A percentile compares a stretch with the other conserved stretches of the same genome.
Evolutionary conservation across 2,329 filamentous ascomycete species (phyloP).

Genomic region (Ascochyta lentis): DNA sequence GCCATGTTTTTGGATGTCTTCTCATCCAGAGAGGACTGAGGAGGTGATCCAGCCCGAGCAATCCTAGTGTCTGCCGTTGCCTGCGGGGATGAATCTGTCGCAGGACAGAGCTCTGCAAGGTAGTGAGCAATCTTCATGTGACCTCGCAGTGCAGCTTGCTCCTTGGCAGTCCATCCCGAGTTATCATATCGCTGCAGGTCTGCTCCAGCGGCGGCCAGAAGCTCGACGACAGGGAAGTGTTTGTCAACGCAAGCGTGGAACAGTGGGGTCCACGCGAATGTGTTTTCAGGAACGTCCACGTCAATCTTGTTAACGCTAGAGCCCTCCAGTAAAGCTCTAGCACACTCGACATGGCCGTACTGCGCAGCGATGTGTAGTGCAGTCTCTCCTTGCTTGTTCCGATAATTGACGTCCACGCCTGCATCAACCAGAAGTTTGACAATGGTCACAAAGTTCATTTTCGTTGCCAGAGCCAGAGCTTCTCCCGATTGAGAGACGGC

Average conservation of each 20-base stretch:
- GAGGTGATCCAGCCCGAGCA: constrained; percentile 51
- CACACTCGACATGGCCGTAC: constrained; percentile 84
- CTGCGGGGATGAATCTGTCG: constrained; percentile 35
- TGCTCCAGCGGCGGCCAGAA: constrained; percentile 79
- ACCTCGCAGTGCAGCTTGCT: constrained; percentile 89
- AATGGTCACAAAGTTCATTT: constrained; percentile 83
- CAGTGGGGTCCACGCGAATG: constrained; percentile 93
- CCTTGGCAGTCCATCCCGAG: constrained; percentile 92
- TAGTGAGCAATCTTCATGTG: constrained; percentile 80
- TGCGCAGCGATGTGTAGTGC: constrained; percentile 90
- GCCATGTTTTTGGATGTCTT: constrained; percentile 49
- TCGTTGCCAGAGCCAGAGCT: constrained; percentile 86
- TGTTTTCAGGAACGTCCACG: constrained; percentile 78
- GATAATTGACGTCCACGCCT: constrained; percentile 91
- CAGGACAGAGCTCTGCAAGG: constrained; percentile 65
- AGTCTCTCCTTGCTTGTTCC: constrained; percentile 87
- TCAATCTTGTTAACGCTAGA: constrained; percentile 74
- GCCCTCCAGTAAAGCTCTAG: constrained; percentile 75
- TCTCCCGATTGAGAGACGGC: constrained; percentile 81
- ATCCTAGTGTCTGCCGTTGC: constrained; percentile 36
- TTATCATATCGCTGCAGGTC: constrained; percentile 77
- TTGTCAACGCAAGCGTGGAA: constrained; percentile 93
- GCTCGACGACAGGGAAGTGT: constrained; percentile 73
- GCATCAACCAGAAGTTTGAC: constrained; percentile 88
- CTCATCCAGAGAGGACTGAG: constrained; percentile 65